Base-by-base conservation (phyloP, 441 rosid genomes). In the Rhodomyrtus psidioides region DNA sequence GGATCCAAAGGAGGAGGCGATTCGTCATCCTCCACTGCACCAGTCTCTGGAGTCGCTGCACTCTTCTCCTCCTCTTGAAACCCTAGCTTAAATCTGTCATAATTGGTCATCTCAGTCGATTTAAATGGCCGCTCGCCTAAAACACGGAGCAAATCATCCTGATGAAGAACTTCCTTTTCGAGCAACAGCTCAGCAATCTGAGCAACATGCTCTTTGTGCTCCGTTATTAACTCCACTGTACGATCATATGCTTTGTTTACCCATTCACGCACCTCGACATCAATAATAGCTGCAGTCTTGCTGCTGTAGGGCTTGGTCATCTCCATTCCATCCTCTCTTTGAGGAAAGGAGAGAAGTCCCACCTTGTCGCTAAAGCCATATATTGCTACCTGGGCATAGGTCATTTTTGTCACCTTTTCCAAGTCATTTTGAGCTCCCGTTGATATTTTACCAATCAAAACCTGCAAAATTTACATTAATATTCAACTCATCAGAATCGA, bases 331-430 rank as follows among this genome's bases (percentile, higher is more conserved):
- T 93, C 95, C 2, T 93, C 95, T 84, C 92, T 92, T 26, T 85
- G 96, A 1, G 97, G 97, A 86, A 94, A 94, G 2, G 97, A 94
- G 81, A 94, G 94, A 15, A 94, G 92, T 28, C 96, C 97, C 24
- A 94, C 95, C 89, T 94, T 94, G 54, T 93, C 95, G 16, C 97
- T 94, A 84, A 94, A 94, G 51, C 97, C 96, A 44, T 94, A 94
- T 27, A 93, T 93, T 13, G 96, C 96, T 39, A 94, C 97, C 89
- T 94, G 97, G 12, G 95, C 96, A 79, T 94, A 94, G 0, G 95
- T 94, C 97, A 94, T 93, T 86, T 94, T 94, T 1, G 96, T 94
- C 81, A 94, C 96, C 85, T 94, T 94, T 91, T 93, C 97, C 82
- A 94, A 87, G 87, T 94, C 97, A 82, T 94, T 93, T 84, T 94